Conservation (phyloP, 2,329 filamentous ascomycete genomes). For the Bipolaris gigantea region DNA sequence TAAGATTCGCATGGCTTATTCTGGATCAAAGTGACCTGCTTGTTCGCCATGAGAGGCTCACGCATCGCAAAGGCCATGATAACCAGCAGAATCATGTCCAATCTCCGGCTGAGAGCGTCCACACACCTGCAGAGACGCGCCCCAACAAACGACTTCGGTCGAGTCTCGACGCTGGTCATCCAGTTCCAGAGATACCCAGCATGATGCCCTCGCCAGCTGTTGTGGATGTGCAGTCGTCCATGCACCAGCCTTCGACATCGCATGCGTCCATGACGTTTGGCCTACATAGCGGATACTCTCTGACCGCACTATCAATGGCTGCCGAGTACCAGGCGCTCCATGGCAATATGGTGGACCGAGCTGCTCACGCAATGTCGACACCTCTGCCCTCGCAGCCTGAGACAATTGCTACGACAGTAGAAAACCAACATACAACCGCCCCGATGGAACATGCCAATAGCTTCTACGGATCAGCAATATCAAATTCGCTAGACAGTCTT, state of each 20-base stretch:
- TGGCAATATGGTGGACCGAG: constrained; percentile 24
- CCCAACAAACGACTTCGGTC: constrained; percentile 32
- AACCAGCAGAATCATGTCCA: constrained; percentile 14
- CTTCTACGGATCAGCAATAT: constrained; percentile 23
- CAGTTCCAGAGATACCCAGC: constrained; percentile 32
- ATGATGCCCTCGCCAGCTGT: constrained; percentile 30
- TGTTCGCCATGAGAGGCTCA: constrained; percentile 46
- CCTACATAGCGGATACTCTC: constrained; percentile 38
- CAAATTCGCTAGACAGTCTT: constrained; percentile 44
- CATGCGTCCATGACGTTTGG: constrained; percentile 17
- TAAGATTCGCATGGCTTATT: background rate
- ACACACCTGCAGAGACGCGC: constrained; percentile 21
- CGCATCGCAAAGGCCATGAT: constrained; percentile 38
- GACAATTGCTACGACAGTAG: constrained; percentile 16
- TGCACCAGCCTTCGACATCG: constrained; percentile 19
- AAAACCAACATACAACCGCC: constrained; percentile 15
- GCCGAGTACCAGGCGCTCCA: constrained; percentile 47
- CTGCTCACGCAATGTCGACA: constrained; percentile 13
- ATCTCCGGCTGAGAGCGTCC: constrained; percentile 7
- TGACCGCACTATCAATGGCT: constrained; percentile 47
- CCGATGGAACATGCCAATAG: constrained; percentile 2
- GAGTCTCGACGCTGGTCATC: constrained; percentile 28
- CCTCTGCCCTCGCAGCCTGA: constrained; percentile 19
- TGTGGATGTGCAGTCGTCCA: constrained; percentile 23
- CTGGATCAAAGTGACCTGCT: constrained; percentile 41